phyloP scores from a whole-genome alignment of 768 basidiomycete genomes.

The Auricularia auricula-judae region DNA sequence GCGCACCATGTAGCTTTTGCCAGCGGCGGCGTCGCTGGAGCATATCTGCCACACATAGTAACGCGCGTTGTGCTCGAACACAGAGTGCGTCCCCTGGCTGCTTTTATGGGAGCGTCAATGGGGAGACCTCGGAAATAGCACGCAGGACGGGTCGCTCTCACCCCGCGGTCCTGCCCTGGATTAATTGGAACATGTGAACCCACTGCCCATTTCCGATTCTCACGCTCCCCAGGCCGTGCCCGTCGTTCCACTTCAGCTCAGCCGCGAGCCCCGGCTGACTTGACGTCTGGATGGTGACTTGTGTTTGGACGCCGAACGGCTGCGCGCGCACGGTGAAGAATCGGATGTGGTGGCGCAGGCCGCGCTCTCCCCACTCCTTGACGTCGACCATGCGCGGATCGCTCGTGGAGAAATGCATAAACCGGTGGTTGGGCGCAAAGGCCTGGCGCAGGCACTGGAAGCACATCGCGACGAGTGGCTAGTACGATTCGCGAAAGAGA shows the following conservation, averaged over 20 bases:
- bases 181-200: not conserved
- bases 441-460: too few species aligned
- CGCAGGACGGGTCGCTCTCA: conserved; percentile 1
- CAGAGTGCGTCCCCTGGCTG: not conserved
- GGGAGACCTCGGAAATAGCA: not conserved
- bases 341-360: too few species aligned
- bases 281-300: too few species aligned
- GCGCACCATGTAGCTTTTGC: not conserved
- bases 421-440: too few species aligned
- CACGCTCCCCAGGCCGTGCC: not conserved
- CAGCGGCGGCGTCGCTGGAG: not conserved
- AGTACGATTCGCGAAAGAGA: too few species aligned
- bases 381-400: too few species aligned
- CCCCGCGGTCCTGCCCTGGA: not conserved
- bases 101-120: not conserved
- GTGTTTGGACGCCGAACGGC: too few species aligned
- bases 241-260: not conserved
- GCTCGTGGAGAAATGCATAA: too few species aligned
- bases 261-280: not conserved
- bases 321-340: too few species aligned
- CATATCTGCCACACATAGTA: not conserved
- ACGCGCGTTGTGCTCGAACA: not conserved
- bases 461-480: too few species aligned
- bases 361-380: too few species aligned
- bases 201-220: not conserved